A percentile compares a stretch with the other conserved stretches of the same genome.
phyloP scores from a whole-genome alignment of 1,284 basidiomycete genomes.

The Erythrobasidium hasegawianum region DNA sequence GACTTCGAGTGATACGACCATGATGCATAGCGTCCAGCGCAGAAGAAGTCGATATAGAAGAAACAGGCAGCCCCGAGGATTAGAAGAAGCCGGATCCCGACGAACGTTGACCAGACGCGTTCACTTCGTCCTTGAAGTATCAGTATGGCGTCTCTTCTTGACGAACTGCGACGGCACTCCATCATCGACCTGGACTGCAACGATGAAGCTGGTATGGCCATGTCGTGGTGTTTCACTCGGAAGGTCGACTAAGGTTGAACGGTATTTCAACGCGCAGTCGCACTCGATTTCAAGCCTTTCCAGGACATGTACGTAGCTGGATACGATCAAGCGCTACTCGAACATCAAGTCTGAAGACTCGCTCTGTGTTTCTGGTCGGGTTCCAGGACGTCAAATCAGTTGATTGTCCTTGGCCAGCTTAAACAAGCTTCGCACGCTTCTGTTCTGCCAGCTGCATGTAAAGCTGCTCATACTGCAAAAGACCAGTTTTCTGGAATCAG shows the following conservation, averaged over 20 bases:
- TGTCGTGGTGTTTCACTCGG: not conserved
- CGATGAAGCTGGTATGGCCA: constrained; percentile 19
- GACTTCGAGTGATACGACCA: not conserved
- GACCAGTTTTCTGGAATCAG: constrained; percentile 1
- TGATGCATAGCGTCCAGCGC: too few species aligned
- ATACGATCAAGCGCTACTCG: too few species aligned
- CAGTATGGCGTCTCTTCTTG: constrained; percentile 5
- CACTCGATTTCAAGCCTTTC: constrained; percentile 11
- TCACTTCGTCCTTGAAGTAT: too few species aligned
- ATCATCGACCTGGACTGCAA: constrained; percentile 30
- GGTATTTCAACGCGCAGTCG: constrained; percentile 5
- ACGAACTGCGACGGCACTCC: constrained; percentile 29
- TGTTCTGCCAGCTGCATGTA: constrained; percentile 37
- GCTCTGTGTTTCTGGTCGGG: too few species aligned
- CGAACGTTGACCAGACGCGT: too few species aligned
- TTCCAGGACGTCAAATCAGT: constrained; percentile 39
- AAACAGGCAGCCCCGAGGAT: too few species aligned
- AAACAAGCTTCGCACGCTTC: constrained; percentile 36
- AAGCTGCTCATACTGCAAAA: constrained; percentile 34
- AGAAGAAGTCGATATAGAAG: too few species aligned
- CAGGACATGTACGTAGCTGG: constrained; percentile 17
- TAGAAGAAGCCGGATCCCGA: too few species aligned
- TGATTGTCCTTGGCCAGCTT: constrained; percentile 41
- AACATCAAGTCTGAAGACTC: too few species aligned
- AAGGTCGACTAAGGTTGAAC: not conserved